Base-by-base conservation (phyloP, 306 rosid species). In the Gynostemma pentaphyllum region DNA sequence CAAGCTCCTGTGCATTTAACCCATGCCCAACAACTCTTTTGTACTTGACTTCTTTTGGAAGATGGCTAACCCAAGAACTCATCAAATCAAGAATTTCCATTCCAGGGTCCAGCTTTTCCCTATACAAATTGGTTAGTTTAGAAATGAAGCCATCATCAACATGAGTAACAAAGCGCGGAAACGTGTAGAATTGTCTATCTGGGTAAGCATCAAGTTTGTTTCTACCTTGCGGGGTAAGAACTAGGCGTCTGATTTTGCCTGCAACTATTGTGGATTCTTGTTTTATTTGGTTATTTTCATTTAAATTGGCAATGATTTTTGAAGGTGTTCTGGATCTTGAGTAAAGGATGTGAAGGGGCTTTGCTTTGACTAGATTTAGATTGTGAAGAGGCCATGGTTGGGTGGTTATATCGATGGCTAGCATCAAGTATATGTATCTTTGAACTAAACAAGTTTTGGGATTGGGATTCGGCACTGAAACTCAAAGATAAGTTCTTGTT, bases 1-100 rank as follows among this genome's bases (percentile, higher is more conserved):
- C 80, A 57, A 90, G 95, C 74, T 90, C 97, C 52, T 81, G 85
- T 4, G 94, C 87, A 76, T 84, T 90, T 49, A 90, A 67, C 0
- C 97, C 97, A 73, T 90, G 95, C 1, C 97, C 97, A 66, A 83
- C 90, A 7, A 90, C 97, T 71, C 74, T 76, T 34, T 62, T 80
- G 66, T 67, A 87, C 26, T 68, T 62, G 2, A 83, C 82, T 45
- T 90, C 95, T 37, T 45, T 28, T 0, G 97, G 95, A 5, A 90
- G 82, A 55, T 90, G 97, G 76, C 94, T 84, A 28, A 90, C 32
- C 97, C 97, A 87, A 11, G 97, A 90, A 64, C 97, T 87, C 97
- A 85, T 90, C 67, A 90, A 84, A 68, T 90, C 97, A 32, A 90
- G 83, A 62, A 90, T 69, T 72, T 79, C 72, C 1, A 39, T 49